phyloP scores from a whole-genome alignment of 345 rosid genomes.

The Eucalyptus paniculata region DNA sequence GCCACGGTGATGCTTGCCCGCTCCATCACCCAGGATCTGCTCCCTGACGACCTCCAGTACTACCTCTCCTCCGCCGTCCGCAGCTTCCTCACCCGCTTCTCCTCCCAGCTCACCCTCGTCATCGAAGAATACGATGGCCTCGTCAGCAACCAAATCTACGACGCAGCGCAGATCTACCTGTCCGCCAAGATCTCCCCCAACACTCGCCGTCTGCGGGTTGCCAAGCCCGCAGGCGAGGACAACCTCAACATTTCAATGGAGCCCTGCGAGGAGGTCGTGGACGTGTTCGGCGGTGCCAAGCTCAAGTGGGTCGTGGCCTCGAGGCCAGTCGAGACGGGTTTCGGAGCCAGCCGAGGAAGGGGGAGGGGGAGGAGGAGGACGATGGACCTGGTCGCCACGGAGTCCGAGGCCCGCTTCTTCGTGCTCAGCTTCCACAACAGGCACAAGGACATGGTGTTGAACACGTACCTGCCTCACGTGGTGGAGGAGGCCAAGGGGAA shows the following conservation, averaged over 20 bases:
- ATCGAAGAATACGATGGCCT: conserved; percentile 16
- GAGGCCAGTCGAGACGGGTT: conserved; percentile 15
- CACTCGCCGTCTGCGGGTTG: conserved; percentile 12
- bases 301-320: conserved; percentile 37
- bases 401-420: conserved; percentile 26
- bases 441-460: conserved; percentile 32
- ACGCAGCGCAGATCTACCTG: conserved; percentile 12
- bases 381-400: neutral
- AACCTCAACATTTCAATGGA: conserved; percentile 32
- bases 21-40: conserved; percentile 7
- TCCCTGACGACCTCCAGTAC: conserved; percentile 8
- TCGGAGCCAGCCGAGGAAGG: conserved; percentile 1
- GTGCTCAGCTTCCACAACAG: conserved; percentile 44
- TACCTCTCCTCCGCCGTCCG: neutral
- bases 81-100: conserved; percentile 4
- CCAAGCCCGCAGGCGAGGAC: conserved; percentile 44
- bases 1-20: conserved; percentile 15
- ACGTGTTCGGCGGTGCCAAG: conserved; percentile 34
- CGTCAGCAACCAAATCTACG: conserved; percentile 11
- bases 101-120: conserved; percentile 14
- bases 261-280: conserved; percentile 32
- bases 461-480: conserved; percentile 36
- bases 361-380: neutral
- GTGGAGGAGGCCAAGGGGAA: conserved; percentile 22
- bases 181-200: conserved; percentile 2